Evolutionary conservation across 495 filamentous ascomycete species (phyloP), one percentile per base, ranked within the genome.

Genomic region (Chaetomidium leptoderma): DNA sequence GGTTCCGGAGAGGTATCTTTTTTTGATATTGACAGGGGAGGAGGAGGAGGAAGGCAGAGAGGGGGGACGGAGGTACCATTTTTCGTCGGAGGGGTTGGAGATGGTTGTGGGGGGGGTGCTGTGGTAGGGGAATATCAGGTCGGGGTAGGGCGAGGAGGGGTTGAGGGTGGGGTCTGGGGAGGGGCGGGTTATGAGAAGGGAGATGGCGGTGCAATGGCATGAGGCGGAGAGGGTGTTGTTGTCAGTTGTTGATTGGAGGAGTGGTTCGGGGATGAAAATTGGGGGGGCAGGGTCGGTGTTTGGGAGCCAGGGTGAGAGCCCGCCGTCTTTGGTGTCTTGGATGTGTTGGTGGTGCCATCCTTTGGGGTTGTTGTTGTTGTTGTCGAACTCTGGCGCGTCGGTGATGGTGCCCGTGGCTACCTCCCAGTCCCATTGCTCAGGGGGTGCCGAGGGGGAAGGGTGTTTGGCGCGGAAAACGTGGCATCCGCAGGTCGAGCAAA

Each of bases 401-500:
- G 57, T 49, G 35, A 71, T 64, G 39, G 61, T 61, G 19, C 66
- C 73, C 13, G 76, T 67, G 61, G 58, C 64, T 53, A 74, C 70
- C 11, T 67, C 74, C 67, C 72, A 75, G 30, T 63, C 60, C 30
- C 59, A 39, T 4, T 63, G 44, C 2, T 53, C 24, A 23, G 53
- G 0, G 10, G 42, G 16, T 26, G 32, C 19, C 3, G 47, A 58
- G 16, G 61, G 58, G 1, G 58, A 55, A 6, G 55, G 32, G 23
- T 23, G 50, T 19, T 9, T 42, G 50, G 37, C 36, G 35, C 60
- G 65, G 52, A 86, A 83, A 59, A 84, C 72, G 60, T 88, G 84
- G 26, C 83, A 81, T 30, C 86, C 86, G 59, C 88, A 92, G 14
- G 70, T 82, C n/a, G 65, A 61, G 68, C 88, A 91, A 69, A 88